Evolutionary conservation across 1,284 basidiomycete genomes (phyloP).

Genomic region (Boletus sp.): DNA sequence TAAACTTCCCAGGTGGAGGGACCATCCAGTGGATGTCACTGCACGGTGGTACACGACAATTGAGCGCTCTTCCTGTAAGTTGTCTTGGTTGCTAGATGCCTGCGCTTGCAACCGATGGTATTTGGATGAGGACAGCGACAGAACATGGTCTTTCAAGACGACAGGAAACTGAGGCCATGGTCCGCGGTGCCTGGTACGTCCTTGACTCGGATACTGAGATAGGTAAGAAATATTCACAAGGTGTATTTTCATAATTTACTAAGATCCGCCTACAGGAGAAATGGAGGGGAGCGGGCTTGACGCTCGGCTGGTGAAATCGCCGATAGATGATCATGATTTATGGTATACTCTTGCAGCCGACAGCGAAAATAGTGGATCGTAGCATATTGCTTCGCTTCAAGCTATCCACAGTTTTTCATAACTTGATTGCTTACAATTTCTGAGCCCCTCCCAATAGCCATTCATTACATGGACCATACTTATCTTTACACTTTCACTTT

Average conservation of each 20-base stretch:
- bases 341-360: slow-evolving; percentile 4
- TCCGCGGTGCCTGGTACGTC: neutral
- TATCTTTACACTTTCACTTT: neutral
- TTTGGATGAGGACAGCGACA: neutral
- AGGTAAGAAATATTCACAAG: neutral
- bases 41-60: neutral
- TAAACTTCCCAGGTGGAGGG: neutral
- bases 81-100: neutral
- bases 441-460: too few relatives aligned
- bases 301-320: neutral
- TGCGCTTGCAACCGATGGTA: neutral
- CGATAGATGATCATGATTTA: neutral
- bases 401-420: neutral
- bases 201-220: neutral
- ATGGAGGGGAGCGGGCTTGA: neutral
- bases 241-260: neutral
- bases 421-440: slow-evolving; percentile 3
- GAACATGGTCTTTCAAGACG: neutral
- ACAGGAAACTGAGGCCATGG: neutral
- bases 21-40: neutral
- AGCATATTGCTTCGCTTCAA: neutral
- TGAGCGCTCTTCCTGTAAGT: slow-evolving; percentile 9
- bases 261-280: neutral
- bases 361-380: neutral
- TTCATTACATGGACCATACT: neutral